phyloP scores from a whole-genome alignment of 2,329 filamentous ascomycete genomes.

The Penicillium sp. region DNA sequence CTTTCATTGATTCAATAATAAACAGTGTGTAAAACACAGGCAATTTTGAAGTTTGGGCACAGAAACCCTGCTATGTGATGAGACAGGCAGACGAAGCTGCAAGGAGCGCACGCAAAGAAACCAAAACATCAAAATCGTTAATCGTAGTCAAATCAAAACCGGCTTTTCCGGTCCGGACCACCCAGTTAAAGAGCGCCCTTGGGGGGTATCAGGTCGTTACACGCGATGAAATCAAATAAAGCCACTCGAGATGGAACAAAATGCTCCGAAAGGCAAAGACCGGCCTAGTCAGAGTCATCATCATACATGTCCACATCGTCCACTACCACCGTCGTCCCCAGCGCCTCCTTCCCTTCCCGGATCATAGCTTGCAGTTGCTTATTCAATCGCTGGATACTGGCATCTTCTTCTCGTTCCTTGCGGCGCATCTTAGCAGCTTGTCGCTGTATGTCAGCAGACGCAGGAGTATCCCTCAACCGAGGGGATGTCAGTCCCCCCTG shows the following conservation, averaged over 20 bases:
- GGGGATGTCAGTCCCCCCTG: conserved; percentile 25
- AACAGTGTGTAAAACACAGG: background rate
- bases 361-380: conserved; percentile 82
- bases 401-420: conserved; percentile 76
- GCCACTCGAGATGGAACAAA: background rate
- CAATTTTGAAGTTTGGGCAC: conserved; percentile 2
- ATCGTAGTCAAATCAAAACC: conserved; percentile 17
- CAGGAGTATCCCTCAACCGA: conserved; percentile 34
- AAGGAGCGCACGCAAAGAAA: background rate
- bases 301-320: conserved; percentile 48
- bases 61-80: background rate
- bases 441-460: conserved; percentile 64
- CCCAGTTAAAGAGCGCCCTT: conserved; percentile 14
- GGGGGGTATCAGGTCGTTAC: conserved; percentile 28
- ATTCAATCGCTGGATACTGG: conserved; percentile 76
- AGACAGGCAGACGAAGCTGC: conserved; percentile 3
- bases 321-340: conserved; percentile 72
- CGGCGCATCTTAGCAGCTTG: conserved; percentile 70
- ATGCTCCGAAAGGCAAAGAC: background rate
- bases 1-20: background rate
- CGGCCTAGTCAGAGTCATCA: conserved; percentile 32
- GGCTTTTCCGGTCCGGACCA: conserved; percentile 7
- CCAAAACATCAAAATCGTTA: conserved; percentile 21
- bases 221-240: conserved; percentile 12
- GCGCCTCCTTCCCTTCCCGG: conserved; percentile 78